Evolutionary conservation across 2,329 filamentous ascomycete species (phyloP).

Genomic region (Penicillium sumatraense): DNA sequence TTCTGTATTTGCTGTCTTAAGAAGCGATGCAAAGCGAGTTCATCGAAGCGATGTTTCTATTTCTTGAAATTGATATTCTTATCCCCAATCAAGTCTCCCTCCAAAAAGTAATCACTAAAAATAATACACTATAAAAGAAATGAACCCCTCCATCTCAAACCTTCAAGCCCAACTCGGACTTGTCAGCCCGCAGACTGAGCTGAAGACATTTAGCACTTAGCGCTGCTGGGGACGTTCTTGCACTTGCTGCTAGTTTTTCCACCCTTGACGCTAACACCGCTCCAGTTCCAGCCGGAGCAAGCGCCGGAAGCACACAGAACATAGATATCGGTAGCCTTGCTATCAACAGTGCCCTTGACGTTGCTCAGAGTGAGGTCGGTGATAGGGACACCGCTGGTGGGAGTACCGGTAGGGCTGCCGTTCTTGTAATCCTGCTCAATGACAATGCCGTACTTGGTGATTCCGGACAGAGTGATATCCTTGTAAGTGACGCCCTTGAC

Average conservation of each 20-base stretch:
- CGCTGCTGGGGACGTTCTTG: slow-evolving; percentile 13
- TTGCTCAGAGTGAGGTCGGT: slow-evolving; percentile 38
- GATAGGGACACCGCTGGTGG: slow-evolving; percentile 43
- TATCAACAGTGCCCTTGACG: slow-evolving; percentile 38
- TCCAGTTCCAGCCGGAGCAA: slow-evolving; percentile 56
- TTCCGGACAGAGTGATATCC: slow-evolving; percentile 56
- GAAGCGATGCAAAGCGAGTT: too few species aligned
- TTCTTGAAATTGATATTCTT: too few species aligned
- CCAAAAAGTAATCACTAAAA: too few species aligned
- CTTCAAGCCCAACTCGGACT: too few species aligned
- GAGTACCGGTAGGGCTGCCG: slow-evolving; percentile 43
- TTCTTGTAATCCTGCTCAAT: slow-evolving; percentile 59
- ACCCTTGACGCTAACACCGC: slow-evolving; percentile 54
- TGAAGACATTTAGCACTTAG: not conserved
- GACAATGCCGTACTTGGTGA: slow-evolving; percentile 56
- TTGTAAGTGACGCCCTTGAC: slow-evolving; percentile 59
- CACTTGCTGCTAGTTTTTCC: slow-evolving; percentile 53
- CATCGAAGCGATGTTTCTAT: too few species aligned
- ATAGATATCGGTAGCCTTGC: slow-evolving; percentile 49
- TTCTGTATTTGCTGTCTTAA: too few species aligned
- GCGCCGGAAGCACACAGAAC: slow-evolving; percentile 59
- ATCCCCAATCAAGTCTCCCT: too few species aligned
- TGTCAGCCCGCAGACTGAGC: too few species aligned
- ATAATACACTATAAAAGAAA: too few species aligned
- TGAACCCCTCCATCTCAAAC: too few species aligned